Evolutionary conservation across 1,284 basidiomycete species (phyloP).

Genomic region (Gymnopus androsaceus): DNA sequence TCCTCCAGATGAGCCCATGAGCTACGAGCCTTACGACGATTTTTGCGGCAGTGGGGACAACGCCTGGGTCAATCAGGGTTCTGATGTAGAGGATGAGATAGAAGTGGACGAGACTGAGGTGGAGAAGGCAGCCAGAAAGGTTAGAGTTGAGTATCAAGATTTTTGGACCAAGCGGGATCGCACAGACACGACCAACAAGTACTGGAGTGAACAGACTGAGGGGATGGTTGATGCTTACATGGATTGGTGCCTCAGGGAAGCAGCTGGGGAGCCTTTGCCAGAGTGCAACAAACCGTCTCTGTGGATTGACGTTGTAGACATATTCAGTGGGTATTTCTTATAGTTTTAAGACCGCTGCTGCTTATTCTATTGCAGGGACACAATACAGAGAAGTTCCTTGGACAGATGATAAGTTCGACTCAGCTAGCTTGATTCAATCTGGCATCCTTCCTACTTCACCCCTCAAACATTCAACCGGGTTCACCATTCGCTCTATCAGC

Average conservation of each 20-base stretch:
- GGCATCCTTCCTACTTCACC: constrained; percentile 2
- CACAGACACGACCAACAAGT: neutral
- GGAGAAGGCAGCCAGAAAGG: too few species aligned
- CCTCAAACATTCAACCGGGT: neutral
- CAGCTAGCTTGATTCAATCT: neutral
- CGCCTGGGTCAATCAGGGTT: too few species aligned
- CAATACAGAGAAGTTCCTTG: neutral
- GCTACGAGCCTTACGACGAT: too few species aligned
- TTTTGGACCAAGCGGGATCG: too few species aligned
- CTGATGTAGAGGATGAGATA: too few species aligned
- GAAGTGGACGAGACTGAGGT: too few species aligned
- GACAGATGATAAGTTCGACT: neutral
- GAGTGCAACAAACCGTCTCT: too few species aligned
- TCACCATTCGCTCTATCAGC: neutral
- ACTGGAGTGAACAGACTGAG: neutral
- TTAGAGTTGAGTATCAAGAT: too few species aligned
- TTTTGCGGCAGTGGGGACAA: too few species aligned
- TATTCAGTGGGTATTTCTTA: neutral
- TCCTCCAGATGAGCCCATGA: too few species aligned
- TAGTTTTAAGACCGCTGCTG: neutral
- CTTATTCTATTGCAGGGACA: neutral
- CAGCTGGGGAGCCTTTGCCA: too few species aligned
- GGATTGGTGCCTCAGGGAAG: constrained; percentile 1
- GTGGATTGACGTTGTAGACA: too few species aligned
- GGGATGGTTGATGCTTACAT: neutral